phyloP scores from a whole-genome alignment of 2,329 filamentous ascomycete species.

The Hortaea werneckii region DNA sequence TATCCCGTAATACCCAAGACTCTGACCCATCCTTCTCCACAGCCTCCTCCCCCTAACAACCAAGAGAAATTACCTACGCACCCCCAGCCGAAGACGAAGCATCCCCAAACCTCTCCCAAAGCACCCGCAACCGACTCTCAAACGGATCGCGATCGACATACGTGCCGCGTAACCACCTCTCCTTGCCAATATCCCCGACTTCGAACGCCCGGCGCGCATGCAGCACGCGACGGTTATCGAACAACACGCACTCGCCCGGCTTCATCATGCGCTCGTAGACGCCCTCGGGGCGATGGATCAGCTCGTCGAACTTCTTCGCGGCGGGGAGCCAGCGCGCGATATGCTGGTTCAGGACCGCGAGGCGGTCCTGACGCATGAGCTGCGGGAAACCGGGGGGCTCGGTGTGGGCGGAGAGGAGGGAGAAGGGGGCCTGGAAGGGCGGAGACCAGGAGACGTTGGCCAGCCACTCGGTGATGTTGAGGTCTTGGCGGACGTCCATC shows the following conservation, averaged over 20 bases:
- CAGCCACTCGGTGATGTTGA: slow-evolving; percentile 14
- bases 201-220: slow-evolving; percentile 76
- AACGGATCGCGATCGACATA: slow-evolving; percentile 66
- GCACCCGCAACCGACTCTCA: slow-evolving; percentile 25
- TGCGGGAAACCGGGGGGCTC: background rate
- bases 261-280: slow-evolving; percentile 63
- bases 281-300: slow-evolving; percentile 48
- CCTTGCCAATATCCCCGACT: slow-evolving; percentile 45
- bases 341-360: background rate
- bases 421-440: slow-evolving; percentile 27
- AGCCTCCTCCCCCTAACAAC: no score
- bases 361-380: background rate
- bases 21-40: no score
- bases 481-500: background rate
- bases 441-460: slow-evolving; percentile 26
- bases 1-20: no score
- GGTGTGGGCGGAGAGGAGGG: background rate
- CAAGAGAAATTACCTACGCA: no score
- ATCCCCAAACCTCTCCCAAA: slow-evolving; percentile 5
- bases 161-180: slow-evolving; percentile 73
- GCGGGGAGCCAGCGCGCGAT: slow-evolving; percentile 38
- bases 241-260: slow-evolving; percentile 83
- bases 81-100: no score
- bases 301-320: slow-evolving; percentile 45
- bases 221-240: slow-evolving; percentile 76